Evolutionary conservation across 192 early-diverging fungal genomes (phyloP).

Genomic region (Backusella westeae): DNA sequence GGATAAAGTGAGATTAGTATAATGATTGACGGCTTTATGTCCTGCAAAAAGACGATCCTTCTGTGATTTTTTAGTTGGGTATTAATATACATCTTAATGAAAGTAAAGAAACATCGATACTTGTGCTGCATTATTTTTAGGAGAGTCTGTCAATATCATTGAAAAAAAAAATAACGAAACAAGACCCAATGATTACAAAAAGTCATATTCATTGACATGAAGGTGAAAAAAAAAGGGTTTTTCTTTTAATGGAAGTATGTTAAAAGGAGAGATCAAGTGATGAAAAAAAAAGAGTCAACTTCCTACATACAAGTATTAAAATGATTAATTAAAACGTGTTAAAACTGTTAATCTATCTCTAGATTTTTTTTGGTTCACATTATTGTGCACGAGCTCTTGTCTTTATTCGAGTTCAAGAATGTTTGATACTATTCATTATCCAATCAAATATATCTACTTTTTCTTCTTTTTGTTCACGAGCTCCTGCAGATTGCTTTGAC

Average conservation of each 20-base stretch:
- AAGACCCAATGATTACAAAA: neutral
- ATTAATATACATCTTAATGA: neutral
- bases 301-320: neutral
- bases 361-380: neutral
- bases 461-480: constrained; percentile 11
- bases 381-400: neutral
- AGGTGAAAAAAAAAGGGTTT: neutral
- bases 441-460: neutral
- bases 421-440: neutral
- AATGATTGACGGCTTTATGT: neutral
- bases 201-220: neutral
- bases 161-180: neutral
- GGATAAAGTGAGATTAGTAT: neutral
- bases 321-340: constrained; percentile 5
- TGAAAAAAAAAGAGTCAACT: neutral
- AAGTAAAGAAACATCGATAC: neutral
- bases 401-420: constrained; percentile 8
- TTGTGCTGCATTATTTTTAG: neutral
- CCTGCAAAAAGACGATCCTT: constrained; percentile 9
- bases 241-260: neutral
- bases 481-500: constrained; percentile 1
- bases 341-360: constrained; percentile 1
- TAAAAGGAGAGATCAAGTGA: neutral
- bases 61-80: neutral
- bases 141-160: constrained; percentile 5